Evolutionary conservation across 2,329 filamentous ascomycete species (phyloP).

Genomic region (Paraphaeosphaeria minitans): DNA sequence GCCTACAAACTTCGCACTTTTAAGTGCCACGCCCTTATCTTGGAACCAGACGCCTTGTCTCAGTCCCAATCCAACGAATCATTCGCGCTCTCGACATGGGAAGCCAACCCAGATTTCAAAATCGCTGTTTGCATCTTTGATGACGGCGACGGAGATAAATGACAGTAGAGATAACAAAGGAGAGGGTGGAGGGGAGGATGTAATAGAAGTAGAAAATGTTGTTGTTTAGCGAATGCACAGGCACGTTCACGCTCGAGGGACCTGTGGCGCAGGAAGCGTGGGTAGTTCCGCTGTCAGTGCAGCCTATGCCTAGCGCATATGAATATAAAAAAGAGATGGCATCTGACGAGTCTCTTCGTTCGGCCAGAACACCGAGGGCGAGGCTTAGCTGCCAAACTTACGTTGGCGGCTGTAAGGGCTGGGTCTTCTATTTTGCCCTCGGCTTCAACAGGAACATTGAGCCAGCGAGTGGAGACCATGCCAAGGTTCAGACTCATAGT

Average conservation of each 20-base stretch:
- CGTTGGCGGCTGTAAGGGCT: slow-evolving; percentile 5
- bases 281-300: slow-evolving; percentile 5
- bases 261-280: slow-evolving; percentile 6
- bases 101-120: neutral
- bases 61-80: neutral
- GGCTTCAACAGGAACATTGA: neutral
- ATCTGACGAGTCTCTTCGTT: slow-evolving; percentile 12
- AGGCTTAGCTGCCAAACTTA: slow-evolving; percentile 9
- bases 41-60: neutral
- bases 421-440: slow-evolving; percentile 1
- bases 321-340: slow-evolving; percentile 9
- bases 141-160: too few species aligned
- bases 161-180: too few species aligned
- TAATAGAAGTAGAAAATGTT: neutral
- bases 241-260: slow-evolving; percentile 13
- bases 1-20: neutral
- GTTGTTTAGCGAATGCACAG: neutral
- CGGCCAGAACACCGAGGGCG: slow-evolving; percentile 6
- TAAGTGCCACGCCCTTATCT: neutral
- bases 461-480: neutral
- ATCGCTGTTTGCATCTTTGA: slow-evolving; percentile 7
- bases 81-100: slow-evolving; percentile 7
- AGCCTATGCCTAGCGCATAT: slow-evolving; percentile 8
- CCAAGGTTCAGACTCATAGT: slow-evolving; percentile 11
- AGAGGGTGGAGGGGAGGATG: neutral